Evolutionary conservation across 2,329 filamentous ascomycete species (phyloP).

Genomic region (Ambrosiella cleistominuta): DNA sequence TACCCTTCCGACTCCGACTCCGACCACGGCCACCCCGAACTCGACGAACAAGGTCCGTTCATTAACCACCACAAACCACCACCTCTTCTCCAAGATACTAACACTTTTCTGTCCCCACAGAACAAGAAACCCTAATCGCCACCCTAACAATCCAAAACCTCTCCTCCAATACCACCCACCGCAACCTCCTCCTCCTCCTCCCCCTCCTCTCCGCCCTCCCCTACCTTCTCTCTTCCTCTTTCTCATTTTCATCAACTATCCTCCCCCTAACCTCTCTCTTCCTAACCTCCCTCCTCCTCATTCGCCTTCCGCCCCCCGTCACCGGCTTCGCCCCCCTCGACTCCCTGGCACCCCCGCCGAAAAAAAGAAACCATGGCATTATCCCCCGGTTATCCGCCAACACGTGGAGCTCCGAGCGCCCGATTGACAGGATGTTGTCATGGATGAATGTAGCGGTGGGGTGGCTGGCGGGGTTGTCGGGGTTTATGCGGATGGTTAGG

Average conservation of each 20-base stretch:
- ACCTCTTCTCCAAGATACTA: background rate
- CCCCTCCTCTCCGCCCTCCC: constrained; percentile 37
- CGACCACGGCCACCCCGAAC: constrained; percentile 36
- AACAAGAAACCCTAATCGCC: constrained; percentile 47
- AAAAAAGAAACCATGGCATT: constrained; percentile 8
- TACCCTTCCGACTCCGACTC: constrained; percentile 48
- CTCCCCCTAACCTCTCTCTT: constrained; percentile 31
- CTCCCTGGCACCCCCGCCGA: constrained; percentile 15
- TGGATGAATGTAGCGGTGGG: constrained; percentile 42
- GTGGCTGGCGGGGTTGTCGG: constrained; percentile 30
- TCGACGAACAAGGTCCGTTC: constrained; percentile 55
- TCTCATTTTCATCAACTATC: constrained; percentile 13
- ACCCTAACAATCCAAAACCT: constrained; percentile 37
- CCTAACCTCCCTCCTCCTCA: constrained; percentile 45
- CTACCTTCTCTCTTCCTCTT: constrained; percentile 32
- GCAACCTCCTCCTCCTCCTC: constrained; percentile 39
- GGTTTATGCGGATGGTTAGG: constrained; percentile 20
- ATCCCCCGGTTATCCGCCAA: constrained; percentile 12
- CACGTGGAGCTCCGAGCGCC: constrained; percentile 17
- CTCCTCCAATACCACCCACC: constrained; percentile 39
- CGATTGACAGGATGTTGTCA: constrained; percentile 41
- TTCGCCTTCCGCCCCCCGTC: constrained; percentile 37
- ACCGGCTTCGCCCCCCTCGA: constrained; percentile 38
- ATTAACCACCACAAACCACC: too few relatives aligned
- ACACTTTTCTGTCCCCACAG: constrained; percentile 20